phyloP scores from a whole-genome alignment of 2,329 filamentous ascomycete species.

The Coniochaeta ligniaria region DNA sequence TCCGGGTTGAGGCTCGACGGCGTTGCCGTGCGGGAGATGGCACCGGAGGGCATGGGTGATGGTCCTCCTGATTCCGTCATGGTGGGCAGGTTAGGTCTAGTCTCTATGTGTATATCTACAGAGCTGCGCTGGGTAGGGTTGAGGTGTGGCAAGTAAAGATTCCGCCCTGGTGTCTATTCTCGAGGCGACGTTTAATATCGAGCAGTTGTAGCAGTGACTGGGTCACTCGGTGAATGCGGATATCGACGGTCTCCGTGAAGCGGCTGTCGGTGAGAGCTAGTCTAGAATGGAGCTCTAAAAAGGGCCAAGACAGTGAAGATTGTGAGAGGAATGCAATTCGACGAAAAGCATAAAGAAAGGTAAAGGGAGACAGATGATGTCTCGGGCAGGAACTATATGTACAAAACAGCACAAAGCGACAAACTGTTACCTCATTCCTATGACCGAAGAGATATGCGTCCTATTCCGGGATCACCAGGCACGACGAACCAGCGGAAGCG shows the following conservation, averaged over 20 bases:
- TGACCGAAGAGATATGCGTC: neutral
- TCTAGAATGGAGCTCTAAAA: neutral
- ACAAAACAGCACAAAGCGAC: neutral
- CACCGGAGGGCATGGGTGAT: constrained; percentile 24
- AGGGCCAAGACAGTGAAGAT: neutral
- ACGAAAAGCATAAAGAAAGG: neutral
- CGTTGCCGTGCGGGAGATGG: constrained; percentile 21
- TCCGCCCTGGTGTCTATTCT: too few species aligned
- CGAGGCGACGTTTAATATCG: neutral
- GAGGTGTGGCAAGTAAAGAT: too few species aligned
- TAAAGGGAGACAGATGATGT: neutral
- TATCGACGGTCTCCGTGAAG: neutral
- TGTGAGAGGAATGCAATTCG: neutral
- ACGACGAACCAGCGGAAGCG: neutral
- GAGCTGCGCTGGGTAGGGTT: neutral
- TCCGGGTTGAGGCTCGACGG: constrained; percentile 20
- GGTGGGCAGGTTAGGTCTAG: neutral
- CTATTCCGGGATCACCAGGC: neutral
- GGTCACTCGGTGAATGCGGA: neutral
- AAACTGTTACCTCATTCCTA: neutral
- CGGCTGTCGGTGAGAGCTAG: neutral
- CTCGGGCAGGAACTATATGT: neutral
- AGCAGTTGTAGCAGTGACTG: neutral
- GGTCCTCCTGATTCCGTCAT: neutral
- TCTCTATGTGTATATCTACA: neutral